A percentile compares a stretch with the other conserved stretches of the same genome.
These are phyloP conservation scores for Chalaropsis ovoidea DNA, from an alignment of 2,329 filamentous ascomycete species.

Conservation along the genomic window DNA sequence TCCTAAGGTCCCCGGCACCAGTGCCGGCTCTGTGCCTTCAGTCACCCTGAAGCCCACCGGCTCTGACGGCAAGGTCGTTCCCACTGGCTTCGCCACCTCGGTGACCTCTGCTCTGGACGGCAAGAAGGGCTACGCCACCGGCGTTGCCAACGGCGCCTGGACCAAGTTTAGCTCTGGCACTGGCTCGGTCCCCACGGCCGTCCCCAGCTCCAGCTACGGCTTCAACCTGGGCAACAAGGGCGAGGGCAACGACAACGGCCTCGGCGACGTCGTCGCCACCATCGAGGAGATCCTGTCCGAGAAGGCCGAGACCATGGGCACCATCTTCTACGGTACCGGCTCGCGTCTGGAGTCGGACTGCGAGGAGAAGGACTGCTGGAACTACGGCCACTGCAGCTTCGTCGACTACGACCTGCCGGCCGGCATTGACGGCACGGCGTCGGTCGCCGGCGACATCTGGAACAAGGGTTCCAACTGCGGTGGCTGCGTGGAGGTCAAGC, in stretches of 20 bases:
- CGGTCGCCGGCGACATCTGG: constrained; percentile 23
- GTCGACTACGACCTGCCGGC: constrained; percentile 21
- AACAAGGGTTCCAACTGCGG: constrained; percentile 25
- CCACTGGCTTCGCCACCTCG: constrained; percentile 1
- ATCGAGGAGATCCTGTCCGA: constrained; percentile 14
- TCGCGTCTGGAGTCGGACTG: constrained; percentile 17
- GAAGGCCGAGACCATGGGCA: constrained; percentile 10
- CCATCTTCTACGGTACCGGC: constrained; percentile 20
- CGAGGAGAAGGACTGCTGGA: constrained; percentile 18
- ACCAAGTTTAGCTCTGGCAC: not conserved
- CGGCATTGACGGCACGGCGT: constrained; percentile 15
- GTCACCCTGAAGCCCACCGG: not conserved
- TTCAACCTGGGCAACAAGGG: constrained; percentile 4
- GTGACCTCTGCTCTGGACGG: not conserved
- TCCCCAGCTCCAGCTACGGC: not conserved
- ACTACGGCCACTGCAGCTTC: constrained; percentile 19
- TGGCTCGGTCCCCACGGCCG: not conserved
- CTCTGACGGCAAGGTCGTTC: not conserved
- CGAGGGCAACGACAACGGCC: not conserved
- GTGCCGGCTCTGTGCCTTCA: not conserved
- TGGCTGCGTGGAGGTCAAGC: constrained; percentile 23
- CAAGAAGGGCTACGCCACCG: not conserved
- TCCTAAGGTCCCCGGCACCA: no score
- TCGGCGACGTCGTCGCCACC: not conserved
- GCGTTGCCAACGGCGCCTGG: not conserved